Evolutionary conservation across 306 rosid species (phyloP).

Genomic region (Vigna reflexopilosa): DNA sequence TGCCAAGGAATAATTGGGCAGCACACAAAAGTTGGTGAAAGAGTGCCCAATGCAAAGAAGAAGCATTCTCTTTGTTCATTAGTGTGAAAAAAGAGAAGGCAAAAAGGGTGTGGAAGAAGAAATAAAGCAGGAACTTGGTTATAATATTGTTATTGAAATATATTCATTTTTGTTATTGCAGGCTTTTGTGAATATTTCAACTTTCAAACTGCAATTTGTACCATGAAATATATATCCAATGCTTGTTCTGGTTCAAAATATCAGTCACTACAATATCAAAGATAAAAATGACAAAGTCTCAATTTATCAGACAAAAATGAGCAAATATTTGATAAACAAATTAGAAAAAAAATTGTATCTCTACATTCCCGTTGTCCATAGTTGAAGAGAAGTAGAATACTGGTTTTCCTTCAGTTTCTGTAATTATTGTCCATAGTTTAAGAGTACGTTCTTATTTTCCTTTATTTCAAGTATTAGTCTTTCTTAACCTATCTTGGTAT

Average conservation of each 20-base stretch:
- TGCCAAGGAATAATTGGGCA: background rate
- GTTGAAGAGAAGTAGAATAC: too few relatives aligned
- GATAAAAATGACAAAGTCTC: too few relatives aligned
- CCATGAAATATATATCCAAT: background rate
- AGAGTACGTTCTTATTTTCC: too few relatives aligned
- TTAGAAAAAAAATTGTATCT: too few relatives aligned
- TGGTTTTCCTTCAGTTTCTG: too few relatives aligned
- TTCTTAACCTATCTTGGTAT: too few relatives aligned
- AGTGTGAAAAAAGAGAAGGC: background rate
- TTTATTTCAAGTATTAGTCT: too few relatives aligned
- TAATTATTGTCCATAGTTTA: too few relatives aligned
- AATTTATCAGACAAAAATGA: too few relatives aligned
- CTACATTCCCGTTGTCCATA: too few relatives aligned
- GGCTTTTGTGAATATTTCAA: slow-evolving; percentile 6
- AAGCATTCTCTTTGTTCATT: slow-evolving; percentile 20
- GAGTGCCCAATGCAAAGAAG: background rate
- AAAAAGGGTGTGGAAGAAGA: slow-evolving; percentile 7
- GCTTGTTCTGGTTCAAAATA: background rate
- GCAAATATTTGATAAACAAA: too few relatives aligned
- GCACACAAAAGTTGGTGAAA: background rate
- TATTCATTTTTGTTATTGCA: too few relatives aligned
- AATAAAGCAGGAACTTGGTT: background rate
- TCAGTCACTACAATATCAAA: background rate
- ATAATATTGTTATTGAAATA: background rate
- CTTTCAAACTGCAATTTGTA: background rate